Conservation (phyloP, 768 basidiomycete genomes). For the Russula olivacea region DNA sequence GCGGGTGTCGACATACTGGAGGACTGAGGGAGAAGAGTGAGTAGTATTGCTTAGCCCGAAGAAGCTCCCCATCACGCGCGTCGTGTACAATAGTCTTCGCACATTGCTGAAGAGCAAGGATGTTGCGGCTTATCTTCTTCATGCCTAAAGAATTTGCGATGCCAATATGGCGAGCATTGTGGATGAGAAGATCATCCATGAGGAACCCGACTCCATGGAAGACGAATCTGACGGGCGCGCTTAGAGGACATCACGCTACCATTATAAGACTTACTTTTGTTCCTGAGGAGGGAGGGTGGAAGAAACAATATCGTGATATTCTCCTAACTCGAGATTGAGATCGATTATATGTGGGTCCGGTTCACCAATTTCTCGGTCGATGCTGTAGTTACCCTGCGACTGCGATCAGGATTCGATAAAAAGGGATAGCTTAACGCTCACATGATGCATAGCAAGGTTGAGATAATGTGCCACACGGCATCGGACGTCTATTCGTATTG, state of each 20-base stretch:
- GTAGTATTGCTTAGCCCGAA: constrained; percentile 75
- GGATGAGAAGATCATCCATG: constrained; percentile 78
- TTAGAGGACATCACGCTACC: constrained; percentile 18
- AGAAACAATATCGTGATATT: constrained; percentile 66
- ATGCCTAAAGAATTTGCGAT: constrained; percentile 70
- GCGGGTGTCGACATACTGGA: constrained; percentile 44
- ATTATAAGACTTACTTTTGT: constrained; percentile 47
- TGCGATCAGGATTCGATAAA: not conserved
- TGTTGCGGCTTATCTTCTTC: constrained; percentile 82
- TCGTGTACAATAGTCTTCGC: constrained; percentile 70
- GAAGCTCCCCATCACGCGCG: constrained; percentile 59
- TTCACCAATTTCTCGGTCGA: constrained; percentile 80
- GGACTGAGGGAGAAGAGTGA: constrained; percentile 69
- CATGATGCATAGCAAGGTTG: constrained; percentile 58
- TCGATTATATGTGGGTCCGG: constrained; percentile 88
- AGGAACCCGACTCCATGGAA: constrained; percentile 82
- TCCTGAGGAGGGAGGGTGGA: constrained; percentile 57
- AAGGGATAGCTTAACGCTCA: constrained; percentile 4
- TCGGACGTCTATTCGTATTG: constrained; percentile 81
- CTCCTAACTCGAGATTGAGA: constrained; percentile 72
- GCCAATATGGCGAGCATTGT: constrained; percentile 63
- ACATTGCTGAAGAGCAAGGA: constrained; percentile 87
- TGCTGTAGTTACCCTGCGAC: constrained; percentile 72
- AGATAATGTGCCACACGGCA: constrained; percentile 74
- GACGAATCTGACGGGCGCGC: constrained; percentile 54